Evolutionary conservation across 2,329 filamentous ascomycete genomes (phyloP).

Genomic region (Arthrinium puccinioides): DNA sequence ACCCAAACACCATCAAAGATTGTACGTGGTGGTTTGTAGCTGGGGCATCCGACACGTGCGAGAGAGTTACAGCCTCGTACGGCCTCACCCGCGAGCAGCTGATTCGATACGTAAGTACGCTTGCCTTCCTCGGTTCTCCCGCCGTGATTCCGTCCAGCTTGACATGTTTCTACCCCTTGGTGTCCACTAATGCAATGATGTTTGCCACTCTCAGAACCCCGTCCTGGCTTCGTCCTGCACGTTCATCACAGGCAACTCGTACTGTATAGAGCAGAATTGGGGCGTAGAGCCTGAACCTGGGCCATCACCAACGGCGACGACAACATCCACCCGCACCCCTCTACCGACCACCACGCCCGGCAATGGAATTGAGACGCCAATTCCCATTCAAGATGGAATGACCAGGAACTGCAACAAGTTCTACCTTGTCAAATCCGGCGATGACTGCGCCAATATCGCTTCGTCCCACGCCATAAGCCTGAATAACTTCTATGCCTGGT

Average conservation of each 20-base stretch:
- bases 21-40: slow-evolving; percentile 6
- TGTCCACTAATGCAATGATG: background rate
- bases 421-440: background rate
- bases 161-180: background rate
- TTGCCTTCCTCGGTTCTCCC: background rate
- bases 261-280: slow-evolving; percentile 8
- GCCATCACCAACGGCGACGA: background rate
- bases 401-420: slow-evolving; percentile 7
- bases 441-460: background rate
- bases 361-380: slow-evolving; percentile 7
- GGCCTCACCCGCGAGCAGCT: background rate
- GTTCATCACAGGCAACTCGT: slow-evolving; percentile 5
- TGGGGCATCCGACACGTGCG: slow-evolving; percentile 4
- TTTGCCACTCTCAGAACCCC: slow-evolving; percentile 4
- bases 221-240: slow-evolving; percentile 4
- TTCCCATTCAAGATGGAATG: slow-evolving; percentile 7
- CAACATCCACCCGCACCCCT: slow-evolving; percentile 1
- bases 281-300: background rate
- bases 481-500: background rate
- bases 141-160: too few species aligned
- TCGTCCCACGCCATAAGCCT: background rate
- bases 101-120: background rate
- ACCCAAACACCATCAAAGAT: slow-evolving; percentile 4
- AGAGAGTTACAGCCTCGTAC: slow-evolving; percentile 2
- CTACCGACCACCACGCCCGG: background rate